Conservation (phyloP, 2,329 filamentous ascomycete species). For the Delphinella strobiligena region DNA sequence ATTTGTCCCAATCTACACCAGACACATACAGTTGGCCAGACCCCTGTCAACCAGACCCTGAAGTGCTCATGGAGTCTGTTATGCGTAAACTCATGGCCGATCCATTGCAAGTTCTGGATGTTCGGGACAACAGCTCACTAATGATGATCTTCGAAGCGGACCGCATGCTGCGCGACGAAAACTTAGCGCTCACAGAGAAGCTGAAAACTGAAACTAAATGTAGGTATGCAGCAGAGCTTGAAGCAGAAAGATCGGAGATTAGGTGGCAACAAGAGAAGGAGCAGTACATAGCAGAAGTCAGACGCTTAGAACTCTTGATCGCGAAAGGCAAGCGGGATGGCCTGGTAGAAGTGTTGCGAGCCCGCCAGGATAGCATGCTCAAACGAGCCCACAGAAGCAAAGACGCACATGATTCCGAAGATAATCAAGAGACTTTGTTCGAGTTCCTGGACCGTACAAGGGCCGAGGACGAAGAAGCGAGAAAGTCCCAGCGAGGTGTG, state of each 20-base stretch:
- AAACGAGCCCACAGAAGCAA: slow-evolving; percentile 10
- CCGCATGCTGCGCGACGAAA: slow-evolving; percentile 23
- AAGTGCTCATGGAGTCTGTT: slow-evolving; percentile 18
- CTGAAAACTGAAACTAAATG: slow-evolving; percentile 18
- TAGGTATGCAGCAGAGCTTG: slow-evolving; percentile 11
- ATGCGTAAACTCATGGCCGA: slow-evolving; percentile 19
- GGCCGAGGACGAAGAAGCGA: slow-evolving; percentile 15
- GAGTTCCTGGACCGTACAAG: slow-evolving; percentile 20
- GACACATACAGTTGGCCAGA: neutral
- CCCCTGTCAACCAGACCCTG: slow-evolving; percentile 2
- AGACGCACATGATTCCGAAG: slow-evolving; percentile 2
- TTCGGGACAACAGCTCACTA: slow-evolving; percentile 24
- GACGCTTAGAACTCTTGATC: slow-evolving; percentile 32
- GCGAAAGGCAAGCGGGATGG: slow-evolving; percentile 29
- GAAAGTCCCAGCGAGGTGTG: slow-evolving; percentile 19
- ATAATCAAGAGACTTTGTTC: slow-evolving; percentile 20
- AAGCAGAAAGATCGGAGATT: slow-evolving; percentile 19
- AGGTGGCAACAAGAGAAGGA: slow-evolving; percentile 22
- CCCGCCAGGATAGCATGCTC: slow-evolving; percentile 29
- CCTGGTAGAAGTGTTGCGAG: slow-evolving; percentile 28
- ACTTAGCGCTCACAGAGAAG: slow-evolving; percentile 17
- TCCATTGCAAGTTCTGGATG: slow-evolving; percentile 17
- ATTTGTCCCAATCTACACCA: neutral
- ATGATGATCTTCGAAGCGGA: slow-evolving; percentile 32
- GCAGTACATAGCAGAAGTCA: slow-evolving; percentile 29